phyloP scores from a whole-genome alignment of 1,139 yeast species.

The Protomyces gravidus region DNA sequence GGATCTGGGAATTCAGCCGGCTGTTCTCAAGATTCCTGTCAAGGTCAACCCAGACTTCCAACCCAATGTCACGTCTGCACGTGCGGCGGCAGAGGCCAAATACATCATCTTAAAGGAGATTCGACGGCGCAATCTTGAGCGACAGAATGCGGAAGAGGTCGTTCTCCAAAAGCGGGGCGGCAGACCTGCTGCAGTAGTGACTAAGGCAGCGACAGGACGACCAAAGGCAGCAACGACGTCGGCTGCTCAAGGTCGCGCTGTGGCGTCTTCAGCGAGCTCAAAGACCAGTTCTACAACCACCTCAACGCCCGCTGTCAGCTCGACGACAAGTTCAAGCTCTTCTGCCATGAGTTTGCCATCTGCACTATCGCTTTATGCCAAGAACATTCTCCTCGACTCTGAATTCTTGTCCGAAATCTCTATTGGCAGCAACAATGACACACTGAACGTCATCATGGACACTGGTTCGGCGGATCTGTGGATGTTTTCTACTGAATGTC shows the following conservation, averaged over 20 bases:
- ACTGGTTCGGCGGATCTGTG: conserved; percentile 50
- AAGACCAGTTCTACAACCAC: neutral
- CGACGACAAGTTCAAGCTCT: neutral
- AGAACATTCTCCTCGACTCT: conserved; percentile 17
- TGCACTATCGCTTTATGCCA: conserved; percentile 4
- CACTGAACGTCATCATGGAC: conserved; percentile 42
- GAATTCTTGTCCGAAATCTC: conserved; percentile 34
- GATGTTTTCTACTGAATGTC: conserved; percentile 42
- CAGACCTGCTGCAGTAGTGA: neutral
- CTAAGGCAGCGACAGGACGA: conserved; percentile 1
- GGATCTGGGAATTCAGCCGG: conserved; percentile 22
- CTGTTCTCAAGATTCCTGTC: conserved; percentile 15
- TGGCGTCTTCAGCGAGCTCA: neutral
- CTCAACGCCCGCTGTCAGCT: neutral
- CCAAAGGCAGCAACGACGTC: neutral
- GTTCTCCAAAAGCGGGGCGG: conserved; percentile 1
- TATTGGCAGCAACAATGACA: conserved; percentile 45
- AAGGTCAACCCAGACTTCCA: conserved; percentile 17
- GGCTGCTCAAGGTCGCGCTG: neutral
- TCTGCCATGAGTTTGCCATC: neutral
- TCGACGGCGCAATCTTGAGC: neutral
- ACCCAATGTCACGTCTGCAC: conserved; percentile 15
- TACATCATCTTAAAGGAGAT: conserved; percentile 5
- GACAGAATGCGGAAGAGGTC: neutral
- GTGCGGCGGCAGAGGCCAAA: conserved; percentile 16